phyloP scores from a whole-genome alignment of 345 rosid species.

The Eucalyptus decipiens region DNA sequence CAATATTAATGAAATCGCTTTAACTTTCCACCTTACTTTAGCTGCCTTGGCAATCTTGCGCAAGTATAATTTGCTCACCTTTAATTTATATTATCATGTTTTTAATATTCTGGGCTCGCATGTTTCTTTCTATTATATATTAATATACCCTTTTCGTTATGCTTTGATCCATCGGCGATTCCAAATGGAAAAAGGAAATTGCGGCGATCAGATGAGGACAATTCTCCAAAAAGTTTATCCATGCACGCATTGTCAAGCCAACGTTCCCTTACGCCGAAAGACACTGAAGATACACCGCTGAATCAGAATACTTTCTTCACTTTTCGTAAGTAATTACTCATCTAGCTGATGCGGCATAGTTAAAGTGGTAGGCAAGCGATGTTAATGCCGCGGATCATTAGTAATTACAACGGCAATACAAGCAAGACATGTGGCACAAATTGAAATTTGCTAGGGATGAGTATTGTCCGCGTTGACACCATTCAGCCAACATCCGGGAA shows the following conservation, averaged over 20 bases:
- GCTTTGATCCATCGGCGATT: neutral
- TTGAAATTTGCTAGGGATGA: neutral
- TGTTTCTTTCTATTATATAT: neutral
- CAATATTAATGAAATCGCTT: neutral
- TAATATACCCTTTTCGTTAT: neutral
- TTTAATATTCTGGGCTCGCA: too few species aligned
- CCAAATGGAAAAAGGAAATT: neutral
- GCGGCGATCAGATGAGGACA: neutral
- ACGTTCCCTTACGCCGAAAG: neutral
- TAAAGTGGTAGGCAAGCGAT: neutral
- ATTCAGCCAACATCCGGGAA: neutral
- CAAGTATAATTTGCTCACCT: neutral
- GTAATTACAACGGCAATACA: too few species aligned
- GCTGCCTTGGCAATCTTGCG: neutral
- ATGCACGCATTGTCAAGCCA: neutral
- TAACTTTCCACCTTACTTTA: neutral
- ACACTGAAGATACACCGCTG: neutral
- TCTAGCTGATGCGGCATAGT: neutral
- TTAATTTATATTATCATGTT: neutral
- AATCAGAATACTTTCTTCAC: neutral
- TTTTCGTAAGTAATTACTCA: neutral
- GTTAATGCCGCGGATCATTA: neutral
- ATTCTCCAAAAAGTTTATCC: neutral
- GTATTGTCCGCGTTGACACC: rapidly evolving
- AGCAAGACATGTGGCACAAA: neutral